These are phyloP conservation scores for Candida dajiaensis DNA, from an alignment of 805 yeast species.

Conservation along the genomic window DNA sequence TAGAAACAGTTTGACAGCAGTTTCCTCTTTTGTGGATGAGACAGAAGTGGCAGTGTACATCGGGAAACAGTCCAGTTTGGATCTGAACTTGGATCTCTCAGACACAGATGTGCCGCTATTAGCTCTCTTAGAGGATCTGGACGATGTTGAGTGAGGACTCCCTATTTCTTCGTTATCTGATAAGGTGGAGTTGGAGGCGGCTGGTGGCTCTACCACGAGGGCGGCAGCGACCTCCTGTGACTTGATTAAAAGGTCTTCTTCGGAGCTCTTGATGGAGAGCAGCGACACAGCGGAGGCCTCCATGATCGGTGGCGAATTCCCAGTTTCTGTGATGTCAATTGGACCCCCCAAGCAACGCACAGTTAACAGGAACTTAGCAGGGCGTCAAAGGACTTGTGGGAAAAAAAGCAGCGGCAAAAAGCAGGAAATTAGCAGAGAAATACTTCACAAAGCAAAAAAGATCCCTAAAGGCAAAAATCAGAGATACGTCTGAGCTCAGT, in stretches of 20 bases:
- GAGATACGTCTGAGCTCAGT: neutral
- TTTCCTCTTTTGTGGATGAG: neutral
- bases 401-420: neutral
- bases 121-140: slow-evolving; percentile 19
- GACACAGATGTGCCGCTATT: slow-evolving; percentile 15
- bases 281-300: neutral
- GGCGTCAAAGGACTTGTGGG: no score
- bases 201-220: neutral
- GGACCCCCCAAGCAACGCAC: neutral
- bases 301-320: neutral
- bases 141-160: neutral
- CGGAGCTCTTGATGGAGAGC: neutral
- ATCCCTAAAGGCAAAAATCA: no score
- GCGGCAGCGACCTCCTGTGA: neutral
- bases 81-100: slow-evolving; percentile 21
- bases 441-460: neutral
- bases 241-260: neutral
- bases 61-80: slow-evolving; percentile 11
- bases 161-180: neutral
- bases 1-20: slow-evolving; percentile 3
- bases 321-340: neutral
- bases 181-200: neutral
- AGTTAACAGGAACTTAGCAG: neutral
- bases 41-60: slow-evolving; percentile 1
- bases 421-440: neutral